A percentile compares a stretch with the other conserved stretches of the same genome.
phyloP scores from a whole-genome alignment of 1,139 yeast genomes.

The Hemisphaericaspora xylofermentans region DNA sequence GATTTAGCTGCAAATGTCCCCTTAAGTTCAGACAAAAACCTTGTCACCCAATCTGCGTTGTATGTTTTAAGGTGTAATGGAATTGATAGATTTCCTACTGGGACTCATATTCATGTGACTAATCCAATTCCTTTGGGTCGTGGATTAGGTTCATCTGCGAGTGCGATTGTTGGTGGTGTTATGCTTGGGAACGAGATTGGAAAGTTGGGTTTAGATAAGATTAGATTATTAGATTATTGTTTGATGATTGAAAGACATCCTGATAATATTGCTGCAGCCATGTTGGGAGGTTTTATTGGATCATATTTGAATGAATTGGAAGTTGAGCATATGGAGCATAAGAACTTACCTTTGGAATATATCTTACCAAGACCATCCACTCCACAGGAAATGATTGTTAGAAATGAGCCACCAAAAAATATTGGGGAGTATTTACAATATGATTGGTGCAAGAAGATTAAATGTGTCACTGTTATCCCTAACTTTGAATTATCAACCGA shows the following conservation, averaged over 20 bases:
- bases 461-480: constrained; percentile 89
- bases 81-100: constrained; percentile 70
- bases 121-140: constrained; percentile 96
- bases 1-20: constrained; percentile 82
- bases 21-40: constrained; percentile 67
- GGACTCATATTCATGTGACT: constrained; percentile 76
- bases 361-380: constrained; percentile 77
- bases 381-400: constrained; percentile 51
- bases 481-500: constrained; percentile 94
- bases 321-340: constrained; percentile 66
- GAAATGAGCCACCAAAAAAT: constrained; percentile 64
- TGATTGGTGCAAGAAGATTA: constrained; percentile 76
- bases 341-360: constrained; percentile 80
- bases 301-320: constrained; percentile 82
- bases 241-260: constrained; percentile 98
- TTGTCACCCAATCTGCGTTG: constrained; percentile 89
- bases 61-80: constrained; percentile 85
- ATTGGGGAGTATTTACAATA: constrained; percentile 90
- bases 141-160: constrained; percentile 97
- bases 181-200: constrained; percentile 86
- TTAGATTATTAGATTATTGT: constrained; percentile 88
- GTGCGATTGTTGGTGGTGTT: constrained; percentile 98
- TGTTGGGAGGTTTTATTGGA: constrained; percentile 99
- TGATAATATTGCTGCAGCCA: constrained; percentile 96
- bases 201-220: constrained; percentile 65